Conservation (phyloP, 192 early-diverging fungal species). For the Coemansia sp. region DNA sequence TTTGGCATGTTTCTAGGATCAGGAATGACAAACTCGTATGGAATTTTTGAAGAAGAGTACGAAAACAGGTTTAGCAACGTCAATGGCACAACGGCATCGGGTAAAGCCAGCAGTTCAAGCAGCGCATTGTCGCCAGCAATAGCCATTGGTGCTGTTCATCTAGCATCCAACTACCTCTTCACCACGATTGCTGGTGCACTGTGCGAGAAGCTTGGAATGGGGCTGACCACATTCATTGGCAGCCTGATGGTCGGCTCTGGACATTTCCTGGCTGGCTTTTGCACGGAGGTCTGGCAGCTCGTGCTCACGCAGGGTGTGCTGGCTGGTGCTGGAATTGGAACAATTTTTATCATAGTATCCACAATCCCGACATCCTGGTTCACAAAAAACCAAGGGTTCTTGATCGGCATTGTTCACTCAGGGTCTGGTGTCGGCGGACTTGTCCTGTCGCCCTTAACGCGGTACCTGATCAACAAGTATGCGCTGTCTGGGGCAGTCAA, state of each 20-base stretch:
- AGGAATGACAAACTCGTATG: conserved; percentile 52
- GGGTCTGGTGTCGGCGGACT: conserved; percentile 54
- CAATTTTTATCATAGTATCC: conserved; percentile 52
- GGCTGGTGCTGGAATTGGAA: conserved; percentile 48
- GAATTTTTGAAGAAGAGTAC: conserved; percentile 52
- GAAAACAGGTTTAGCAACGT: conserved; percentile 42
- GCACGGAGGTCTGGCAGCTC: conserved; percentile 54
- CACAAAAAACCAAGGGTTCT: conserved; percentile 52
- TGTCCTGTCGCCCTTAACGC: conserved; percentile 45
- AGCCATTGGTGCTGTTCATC: conserved; percentile 43
- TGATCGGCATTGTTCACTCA: conserved; percentile 53
- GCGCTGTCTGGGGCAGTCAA: conserved; percentile 41
- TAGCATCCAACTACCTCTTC: conserved; percentile 47
- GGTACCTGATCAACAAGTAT: conserved; percentile 49
- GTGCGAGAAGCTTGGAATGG: conserved; percentile 52
- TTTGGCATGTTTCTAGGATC: conserved; percentile 49
- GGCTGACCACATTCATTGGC: conserved; percentile 48
- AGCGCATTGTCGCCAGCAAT: conserved; percentile 37
- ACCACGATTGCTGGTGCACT: conserved; percentile 49
- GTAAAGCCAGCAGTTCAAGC: background rate
- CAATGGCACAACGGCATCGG: conserved; percentile 1
- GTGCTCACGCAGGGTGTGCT: conserved; percentile 44
- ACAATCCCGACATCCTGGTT: conserved; percentile 56
- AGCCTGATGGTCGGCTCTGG: conserved; percentile 35
- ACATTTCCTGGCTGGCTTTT: conserved; percentile 44